Conservation (phyloP, 1,139 yeast species). For the Diutina siamensis region DNA sequence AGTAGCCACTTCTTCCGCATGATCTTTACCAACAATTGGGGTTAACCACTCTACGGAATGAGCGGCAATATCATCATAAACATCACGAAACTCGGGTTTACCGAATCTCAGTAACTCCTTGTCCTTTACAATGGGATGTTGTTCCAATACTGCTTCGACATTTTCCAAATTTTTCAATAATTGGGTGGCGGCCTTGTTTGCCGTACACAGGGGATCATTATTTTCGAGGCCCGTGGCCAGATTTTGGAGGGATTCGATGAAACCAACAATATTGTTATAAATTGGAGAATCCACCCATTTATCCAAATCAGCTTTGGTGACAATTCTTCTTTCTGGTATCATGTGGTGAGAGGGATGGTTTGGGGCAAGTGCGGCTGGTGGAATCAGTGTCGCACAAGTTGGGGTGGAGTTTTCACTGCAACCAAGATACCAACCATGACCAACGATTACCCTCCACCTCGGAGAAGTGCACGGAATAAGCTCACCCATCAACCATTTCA, state of each 20-base stretch:
- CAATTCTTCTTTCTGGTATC: conserved; percentile 23
- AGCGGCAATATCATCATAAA: conserved; percentile 58
- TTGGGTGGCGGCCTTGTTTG: conserved; percentile 19
- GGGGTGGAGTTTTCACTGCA: no score
- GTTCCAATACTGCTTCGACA: conserved; percentile 33
- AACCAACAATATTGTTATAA: conserved; percentile 38
- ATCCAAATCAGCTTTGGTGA: conserved; percentile 49
- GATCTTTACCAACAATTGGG: neutral
- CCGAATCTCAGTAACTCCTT: conserved; percentile 77
- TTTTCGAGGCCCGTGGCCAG: conserved; percentile 59
- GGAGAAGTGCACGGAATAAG: conserved; percentile 2
- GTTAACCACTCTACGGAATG: neutral
- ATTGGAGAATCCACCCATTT: conserved; percentile 49
- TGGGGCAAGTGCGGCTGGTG: neutral
- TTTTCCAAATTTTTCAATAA: conserved; percentile 31
- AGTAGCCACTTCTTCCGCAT: conserved; percentile 26
- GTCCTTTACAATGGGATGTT: conserved; percentile 60
- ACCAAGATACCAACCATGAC: neutral
- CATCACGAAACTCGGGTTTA: conserved; percentile 75
- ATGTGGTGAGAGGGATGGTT: no score
- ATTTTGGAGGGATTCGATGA: conserved; percentile 47
- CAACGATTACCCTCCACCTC: neutral
- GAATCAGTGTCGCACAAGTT: no score
- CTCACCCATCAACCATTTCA: conserved; percentile 1
- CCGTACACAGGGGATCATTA: conserved; percentile 23